These are phyloP conservation scores for Thinopyrum obtusiflorum DNA, from an alignment of 202 grass and related monocot genomes.

Conservation along the genomic window DNA sequence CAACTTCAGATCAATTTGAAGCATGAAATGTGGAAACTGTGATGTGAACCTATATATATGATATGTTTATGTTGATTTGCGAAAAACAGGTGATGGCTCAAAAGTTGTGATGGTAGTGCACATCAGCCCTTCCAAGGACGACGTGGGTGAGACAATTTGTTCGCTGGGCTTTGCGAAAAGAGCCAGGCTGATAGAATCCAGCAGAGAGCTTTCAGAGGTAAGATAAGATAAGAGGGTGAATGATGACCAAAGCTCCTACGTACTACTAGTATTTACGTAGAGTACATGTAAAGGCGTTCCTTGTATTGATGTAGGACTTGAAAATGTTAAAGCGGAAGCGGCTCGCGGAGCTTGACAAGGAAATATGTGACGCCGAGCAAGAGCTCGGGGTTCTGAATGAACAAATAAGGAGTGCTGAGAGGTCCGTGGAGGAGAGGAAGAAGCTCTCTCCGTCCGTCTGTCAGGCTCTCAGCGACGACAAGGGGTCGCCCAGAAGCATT, in stretches of 20 bases:
- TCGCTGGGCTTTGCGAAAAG: slow-evolving; percentile 78
- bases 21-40: background rate
- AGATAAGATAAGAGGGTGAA: background rate
- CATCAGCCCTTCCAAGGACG: slow-evolving; percentile 64
- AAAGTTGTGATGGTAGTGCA: slow-evolving; percentile 97
- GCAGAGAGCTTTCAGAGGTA: slow-evolving; percentile 70
- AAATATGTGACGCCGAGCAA: slow-evolving; percentile 49
- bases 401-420: slow-evolving; percentile 58
- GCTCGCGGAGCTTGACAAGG: slow-evolving; percentile 56
- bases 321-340: slow-evolving; percentile 61
- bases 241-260: background rate
- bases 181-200: slow-evolving; percentile 66
- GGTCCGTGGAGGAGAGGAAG: slow-evolving; percentile 51
- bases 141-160: slow-evolving; percentile 74
- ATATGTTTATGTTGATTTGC: slow-evolving; percentile 19
- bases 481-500: slow-evolving; percentile 83
- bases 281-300: background rate
- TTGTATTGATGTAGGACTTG: slow-evolving; percentile 47
- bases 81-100: slow-evolving; percentile 56
- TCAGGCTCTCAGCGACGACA: slow-evolving; percentile 29
- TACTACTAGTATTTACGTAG: no score
- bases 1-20: background rate
- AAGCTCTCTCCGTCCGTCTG: slow-evolving; percentile 24
- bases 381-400: slow-evolving; percentile 55
- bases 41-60: background rate